Evolutionary conservation across 2,329 filamentous ascomycete genomes (phyloP).

Genomic region (Fusarium sp.): DNA sequence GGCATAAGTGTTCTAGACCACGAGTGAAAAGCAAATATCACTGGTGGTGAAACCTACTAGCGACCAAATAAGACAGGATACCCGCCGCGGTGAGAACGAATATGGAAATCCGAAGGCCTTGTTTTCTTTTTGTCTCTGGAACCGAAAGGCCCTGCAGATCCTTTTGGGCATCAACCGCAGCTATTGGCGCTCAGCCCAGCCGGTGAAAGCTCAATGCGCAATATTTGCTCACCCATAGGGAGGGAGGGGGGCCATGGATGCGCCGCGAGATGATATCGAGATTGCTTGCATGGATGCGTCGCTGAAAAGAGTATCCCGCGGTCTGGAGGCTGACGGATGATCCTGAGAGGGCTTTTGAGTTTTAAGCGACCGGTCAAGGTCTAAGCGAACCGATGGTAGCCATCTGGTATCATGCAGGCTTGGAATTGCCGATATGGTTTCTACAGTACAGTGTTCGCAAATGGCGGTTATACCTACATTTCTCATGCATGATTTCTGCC

Average conservation of each 20-base stretch:
- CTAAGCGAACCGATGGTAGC: neutral
- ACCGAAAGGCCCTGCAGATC: slow-evolving; percentile 20
- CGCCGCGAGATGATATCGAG: slow-evolving; percentile 7
- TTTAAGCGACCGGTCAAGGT: slow-evolving; percentile 9
- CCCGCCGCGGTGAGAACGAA: slow-evolving; percentile 3
- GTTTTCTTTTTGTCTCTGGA: slow-evolving; percentile 6
- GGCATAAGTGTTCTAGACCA: slow-evolving; percentile 9
- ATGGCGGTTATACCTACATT: neutral
- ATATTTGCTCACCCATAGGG: slow-evolving; percentile 7
- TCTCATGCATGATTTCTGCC: neutral
- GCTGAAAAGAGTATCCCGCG: slow-evolving; percentile 21
- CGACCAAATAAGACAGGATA: neutral
- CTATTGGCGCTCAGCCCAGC: neutral
- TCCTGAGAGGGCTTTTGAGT: neutral
- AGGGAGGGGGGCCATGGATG: neutral
- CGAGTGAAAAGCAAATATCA: slow-evolving; percentile 15
- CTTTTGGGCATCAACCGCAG: slow-evolving; percentile 16
- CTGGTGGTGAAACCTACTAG: slow-evolving; percentile 24
- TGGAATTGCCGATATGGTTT: neutral
- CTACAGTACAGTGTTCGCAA: neutral
- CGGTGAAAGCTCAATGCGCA: slow-evolving; percentile 13
- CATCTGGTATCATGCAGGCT: neutral
- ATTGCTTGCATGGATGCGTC: slow-evolving; percentile 5
- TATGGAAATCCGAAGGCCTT: slow-evolving; percentile 1
- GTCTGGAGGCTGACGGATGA: neutral